Evolutionary conservation across 139 green algal genomes (phyloP).

Genomic region (Dunaliella primolecta): DNA sequence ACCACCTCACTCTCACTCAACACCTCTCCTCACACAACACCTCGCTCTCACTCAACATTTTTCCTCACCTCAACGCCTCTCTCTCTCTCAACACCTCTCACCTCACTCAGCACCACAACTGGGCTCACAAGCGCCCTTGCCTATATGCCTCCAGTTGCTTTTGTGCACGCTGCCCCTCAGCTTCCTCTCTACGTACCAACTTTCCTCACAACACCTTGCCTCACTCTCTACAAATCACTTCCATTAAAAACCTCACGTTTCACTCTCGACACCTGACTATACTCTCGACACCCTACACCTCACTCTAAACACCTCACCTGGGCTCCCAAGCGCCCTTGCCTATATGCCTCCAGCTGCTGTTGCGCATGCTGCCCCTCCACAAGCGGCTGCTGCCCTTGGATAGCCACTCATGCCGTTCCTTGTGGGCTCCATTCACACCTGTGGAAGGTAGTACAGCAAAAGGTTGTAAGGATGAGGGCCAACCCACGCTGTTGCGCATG

Average conservation of each 20-base stretch:
- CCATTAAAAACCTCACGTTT: neutral
- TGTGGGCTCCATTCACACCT: constrained; percentile 17
- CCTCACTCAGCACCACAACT: too few species aligned
- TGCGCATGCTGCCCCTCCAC: constrained; percentile 48
- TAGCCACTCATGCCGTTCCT: constrained; percentile 40
- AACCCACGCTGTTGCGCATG: neutral
- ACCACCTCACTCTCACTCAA: neutral
- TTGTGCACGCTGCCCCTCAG: constrained; percentile 41
- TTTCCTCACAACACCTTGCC: neutral
- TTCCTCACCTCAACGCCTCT: too few species aligned
- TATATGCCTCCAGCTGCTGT: constrained; percentile 44
- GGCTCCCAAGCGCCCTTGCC: constrained; percentile 51
- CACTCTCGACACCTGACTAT: neutral
- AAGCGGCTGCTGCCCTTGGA: constrained; percentile 44
- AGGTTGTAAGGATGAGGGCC: too few species aligned
- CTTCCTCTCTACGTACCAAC: too few species aligned
- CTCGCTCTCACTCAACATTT: too few species aligned
- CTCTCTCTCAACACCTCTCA: too few species aligned
- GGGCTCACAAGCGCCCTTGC: constrained; percentile 31
- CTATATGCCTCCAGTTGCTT: constrained; percentile 47
- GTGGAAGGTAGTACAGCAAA: neutral
- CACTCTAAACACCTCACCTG: neutral
- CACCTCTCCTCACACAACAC: too few species aligned
- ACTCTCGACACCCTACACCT: neutral
- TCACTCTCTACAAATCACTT: neutral